Evolutionary conservation across 1,284 basidiomycete genomes (phyloP).

Genomic region (Prillingera fragicola): DNA sequence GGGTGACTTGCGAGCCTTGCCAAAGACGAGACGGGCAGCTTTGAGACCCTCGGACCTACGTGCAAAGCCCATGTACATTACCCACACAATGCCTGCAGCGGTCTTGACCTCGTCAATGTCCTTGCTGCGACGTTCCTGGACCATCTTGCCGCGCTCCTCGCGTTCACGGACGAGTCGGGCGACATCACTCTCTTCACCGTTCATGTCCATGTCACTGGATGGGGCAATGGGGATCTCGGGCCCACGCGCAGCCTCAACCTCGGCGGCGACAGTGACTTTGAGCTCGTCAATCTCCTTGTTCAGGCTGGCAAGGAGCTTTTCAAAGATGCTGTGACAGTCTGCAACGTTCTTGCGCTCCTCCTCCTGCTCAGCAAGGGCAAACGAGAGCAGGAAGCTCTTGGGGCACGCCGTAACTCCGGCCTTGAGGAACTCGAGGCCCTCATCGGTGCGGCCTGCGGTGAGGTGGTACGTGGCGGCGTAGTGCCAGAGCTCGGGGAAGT

Average conservation of each 20-base stretch:
- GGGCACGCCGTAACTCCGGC: slow-evolving; percentile 85
- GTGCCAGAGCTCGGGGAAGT: slow-evolving; percentile 94
- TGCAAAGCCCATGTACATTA: slow-evolving; percentile 89
- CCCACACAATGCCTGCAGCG: slow-evolving; percentile 55
- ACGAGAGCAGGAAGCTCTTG: slow-evolving; percentile 77
- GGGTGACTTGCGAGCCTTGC: slow-evolving; percentile 75
- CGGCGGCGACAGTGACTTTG: slow-evolving; percentile 54
- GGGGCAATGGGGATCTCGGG: slow-evolving; percentile 37
- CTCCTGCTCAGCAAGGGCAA: slow-evolving; percentile 78
- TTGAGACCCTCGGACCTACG: slow-evolving; percentile 78
- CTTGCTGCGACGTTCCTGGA: slow-evolving; percentile 45
- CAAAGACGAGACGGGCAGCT: slow-evolving; percentile 71
- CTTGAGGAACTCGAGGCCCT: slow-evolving; percentile 73
- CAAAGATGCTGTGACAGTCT: slow-evolving; percentile 64
- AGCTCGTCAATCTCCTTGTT: slow-evolving; percentile 67
- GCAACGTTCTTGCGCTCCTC: slow-evolving; percentile 63
- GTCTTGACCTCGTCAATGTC: slow-evolving; percentile 52
- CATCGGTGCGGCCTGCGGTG: slow-evolving; percentile 69
- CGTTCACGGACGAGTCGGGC: slow-evolving; percentile 59
- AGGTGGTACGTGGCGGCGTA: slow-evolving; percentile 80
- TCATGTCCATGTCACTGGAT: slow-evolving; percentile 33
- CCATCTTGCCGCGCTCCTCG: slow-evolving; percentile 55
- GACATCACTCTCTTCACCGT: slow-evolving; percentile 35
- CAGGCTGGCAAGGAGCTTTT: slow-evolving; percentile 65
- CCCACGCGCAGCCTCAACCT: slow-evolving; percentile 48